A percentile compares a stretch with the other conserved stretches of the same genome.
Evolutionary conservation across 1,139 yeast species (phyloP).

Genomic region (Nakaseomyces bracarensis): DNA sequence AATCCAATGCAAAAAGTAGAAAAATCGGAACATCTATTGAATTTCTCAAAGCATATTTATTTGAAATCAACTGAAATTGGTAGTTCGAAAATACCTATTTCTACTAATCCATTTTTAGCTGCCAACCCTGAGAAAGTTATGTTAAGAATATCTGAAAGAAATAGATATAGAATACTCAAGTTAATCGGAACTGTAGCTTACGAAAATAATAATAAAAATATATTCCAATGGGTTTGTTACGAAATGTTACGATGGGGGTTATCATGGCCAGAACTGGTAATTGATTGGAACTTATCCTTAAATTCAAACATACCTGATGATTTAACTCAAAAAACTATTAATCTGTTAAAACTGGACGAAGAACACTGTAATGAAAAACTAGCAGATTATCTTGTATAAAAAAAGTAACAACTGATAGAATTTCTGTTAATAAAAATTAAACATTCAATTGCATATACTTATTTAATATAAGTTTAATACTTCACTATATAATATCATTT

Average conservation of each 20-base stretch:
- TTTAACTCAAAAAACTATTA: not conserved
- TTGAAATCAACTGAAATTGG: not conserved
- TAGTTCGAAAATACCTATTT: not conserved
- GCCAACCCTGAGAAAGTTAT: constrained; percentile 16
- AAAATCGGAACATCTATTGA: not conserved
- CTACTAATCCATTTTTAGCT: constrained; percentile 20
- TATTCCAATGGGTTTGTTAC: constrained; percentile 24
- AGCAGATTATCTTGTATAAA: not conserved
- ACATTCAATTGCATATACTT: not conserved
- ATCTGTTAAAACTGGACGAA: not conserved
- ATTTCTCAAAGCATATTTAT: not conserved
- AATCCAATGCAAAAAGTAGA: not conserved
- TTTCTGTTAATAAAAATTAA: not conserved
- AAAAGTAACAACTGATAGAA: not conserved
- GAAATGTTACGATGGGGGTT: constrained; percentile 19
- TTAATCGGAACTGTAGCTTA: constrained; percentile 21
- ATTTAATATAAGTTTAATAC: no score
- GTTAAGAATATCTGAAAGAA: constrained; percentile 18
- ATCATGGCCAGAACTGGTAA: constrained; percentile 16
- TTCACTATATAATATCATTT: no score
- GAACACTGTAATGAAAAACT: not conserved
- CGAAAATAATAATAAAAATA: constrained; percentile 15
- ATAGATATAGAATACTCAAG: constrained; percentile 19
- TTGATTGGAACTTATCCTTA: constrained; percentile 21
- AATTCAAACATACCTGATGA: constrained; percentile 8